Evolutionary conservation across 495 filamentous ascomycete genomes (phyloP), one percentile per base, ranked within the genome.

Genomic region (Aspergillus sclerotiicarbonarius): DNA sequence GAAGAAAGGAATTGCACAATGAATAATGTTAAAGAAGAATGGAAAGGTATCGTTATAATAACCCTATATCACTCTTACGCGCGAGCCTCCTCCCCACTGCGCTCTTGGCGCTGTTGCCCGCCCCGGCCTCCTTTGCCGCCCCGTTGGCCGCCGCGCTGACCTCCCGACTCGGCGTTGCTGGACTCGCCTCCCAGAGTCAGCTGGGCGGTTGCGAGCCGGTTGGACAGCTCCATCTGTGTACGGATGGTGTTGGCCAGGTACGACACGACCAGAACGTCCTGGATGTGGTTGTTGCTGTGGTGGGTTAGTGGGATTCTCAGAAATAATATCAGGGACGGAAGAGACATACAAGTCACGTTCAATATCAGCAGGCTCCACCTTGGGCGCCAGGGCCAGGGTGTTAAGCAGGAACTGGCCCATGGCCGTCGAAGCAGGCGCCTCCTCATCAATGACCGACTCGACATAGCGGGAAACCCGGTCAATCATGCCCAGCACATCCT

Each of bases 191-290:
- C 85, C 53, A 81, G 81, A 15, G 86, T 88, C 25, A 96, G 80
- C 44, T 87, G 84, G 46, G 92, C 88, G 13, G 91, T 96, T 52
- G 94, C 92, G 59, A 98, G 77, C 30, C 92, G 85, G 79, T 96
- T 95, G 49, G 92, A 94, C 43, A 98, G 84, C 71, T 98, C 94
- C 74, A 98, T 98, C 80, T 98, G 94, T 65, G 93, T 97, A 72
- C 94, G 91, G 75, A 98, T 96, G 50, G 93, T 97, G 80, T 98
- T 98, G 64, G 94, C 91, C 46, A 98, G 82, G 80, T 98, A 98
- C 48, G 90, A 91, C 61, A 98, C 91, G 65, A 97, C 88, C 48
- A 98, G 85, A 56, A 98, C 92, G 69, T 98, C 94, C 78, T 98
- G 94, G 73, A 98, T 90, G 77, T 98, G 94, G 77, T 95, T 95